A percentile compares a stretch with the other conserved stretches of the same genome.
phyloP scores from a whole-genome alignment of 148 eudicot genomes.

The Selenicereus undatus region DNA sequence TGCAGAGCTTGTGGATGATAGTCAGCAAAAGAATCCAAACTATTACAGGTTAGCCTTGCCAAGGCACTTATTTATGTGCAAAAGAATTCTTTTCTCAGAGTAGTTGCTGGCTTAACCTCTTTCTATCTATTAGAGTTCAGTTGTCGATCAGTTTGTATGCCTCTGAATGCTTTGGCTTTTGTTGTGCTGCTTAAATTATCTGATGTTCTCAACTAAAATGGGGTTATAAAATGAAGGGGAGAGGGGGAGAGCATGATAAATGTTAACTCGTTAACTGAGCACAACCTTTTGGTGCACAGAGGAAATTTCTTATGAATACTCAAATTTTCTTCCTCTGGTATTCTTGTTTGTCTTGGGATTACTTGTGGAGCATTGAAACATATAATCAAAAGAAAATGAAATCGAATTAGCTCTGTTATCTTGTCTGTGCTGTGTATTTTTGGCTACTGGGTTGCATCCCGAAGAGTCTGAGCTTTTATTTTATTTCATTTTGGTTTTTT shows the following conservation, averaged over 20 bases:
- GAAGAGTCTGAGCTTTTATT: neutral
- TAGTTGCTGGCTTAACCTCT: neutral
- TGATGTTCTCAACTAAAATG: neutral
- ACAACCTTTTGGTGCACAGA: neutral
- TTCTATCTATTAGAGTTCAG: neutral
- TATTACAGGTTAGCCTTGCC: conserved; percentile 65
- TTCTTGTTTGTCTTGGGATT: neutral
- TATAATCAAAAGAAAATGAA: neutral
- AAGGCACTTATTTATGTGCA: neutral
- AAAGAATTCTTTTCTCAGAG: neutral
- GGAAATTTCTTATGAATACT: neutral
- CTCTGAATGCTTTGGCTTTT: too few species aligned
- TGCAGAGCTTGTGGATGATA: conserved; percentile 90
- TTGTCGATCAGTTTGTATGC: too few species aligned
- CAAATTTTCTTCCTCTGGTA: neutral
- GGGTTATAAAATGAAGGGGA: neutral
- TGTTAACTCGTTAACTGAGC: neutral
- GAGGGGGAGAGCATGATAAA: neutral
- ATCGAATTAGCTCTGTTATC: neutral
- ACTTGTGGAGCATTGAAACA: neutral
- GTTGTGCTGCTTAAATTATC: neutral
- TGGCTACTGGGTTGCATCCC: neutral
- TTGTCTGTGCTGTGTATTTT: neutral
- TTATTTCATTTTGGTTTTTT: too few species aligned
- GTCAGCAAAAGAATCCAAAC: conserved; percentile 79